Evolutionary conservation across 1,139 yeast species (phyloP), one percentile per base, ranked within the genome.

Genomic region (Sugiyamaella neomexicana): DNA sequence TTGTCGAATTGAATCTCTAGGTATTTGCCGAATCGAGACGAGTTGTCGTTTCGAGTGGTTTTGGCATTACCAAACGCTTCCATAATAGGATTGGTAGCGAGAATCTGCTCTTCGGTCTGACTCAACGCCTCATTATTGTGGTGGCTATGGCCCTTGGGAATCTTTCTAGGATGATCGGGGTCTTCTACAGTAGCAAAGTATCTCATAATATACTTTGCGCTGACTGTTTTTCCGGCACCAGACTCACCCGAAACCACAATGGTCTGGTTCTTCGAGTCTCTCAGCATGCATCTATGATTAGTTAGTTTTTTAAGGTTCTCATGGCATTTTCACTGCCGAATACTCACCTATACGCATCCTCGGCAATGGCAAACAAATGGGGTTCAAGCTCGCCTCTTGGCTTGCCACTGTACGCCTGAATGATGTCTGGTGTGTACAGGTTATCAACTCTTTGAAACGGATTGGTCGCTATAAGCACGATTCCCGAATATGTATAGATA

Each of bases 41-140:
- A 93, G 72, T 93, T 93, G 72, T 93, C 98, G 69, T 93, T 93
- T 75, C 99, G 83, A 2, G 96, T 90, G 2, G 99, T 93, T 71
- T 93, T 93, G 12, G 99, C 98, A 70, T 93, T 93, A 78, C 99
- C 99, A 71, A 93, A 93, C 0, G 98, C 95, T 74, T 93, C 99
- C 95, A 93, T 90, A 64, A 93, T 93, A 5, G 99, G 99, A 69
- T 93, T 93, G 0, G 99, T 93, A 15, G 99, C 99, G 67, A 93
- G 78, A 55, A 93, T 95, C 73, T 89, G 97, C 68, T 89, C 86
- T 73, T 93, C 99, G 31, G 95, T 95, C 58, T 86, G 88, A 45
- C 95, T 86, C 86, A 93, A 85, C 62, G 89, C 95, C 48, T 84
- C 80, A 58, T 75, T 65, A 79, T 80, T 53, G 27, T 51, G 58